Evolutionary conservation across 129 eudicot genomes (phyloP).

Genomic region (Escallonia rubra): DNA sequence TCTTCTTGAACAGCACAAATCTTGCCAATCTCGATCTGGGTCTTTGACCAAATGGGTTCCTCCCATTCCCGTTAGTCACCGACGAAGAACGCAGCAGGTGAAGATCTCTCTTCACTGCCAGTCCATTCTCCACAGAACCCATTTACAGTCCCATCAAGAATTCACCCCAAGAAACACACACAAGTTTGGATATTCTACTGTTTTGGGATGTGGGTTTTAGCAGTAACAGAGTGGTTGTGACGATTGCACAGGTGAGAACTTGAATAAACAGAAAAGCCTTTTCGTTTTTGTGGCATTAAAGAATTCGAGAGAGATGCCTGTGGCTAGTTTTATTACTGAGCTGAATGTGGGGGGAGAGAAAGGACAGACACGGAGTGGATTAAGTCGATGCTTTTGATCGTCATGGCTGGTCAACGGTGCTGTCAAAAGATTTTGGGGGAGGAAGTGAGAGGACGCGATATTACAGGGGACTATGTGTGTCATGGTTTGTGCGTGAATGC

Average conservation of each 20-base stretch:
- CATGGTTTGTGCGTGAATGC: too few species aligned
- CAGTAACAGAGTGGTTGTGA: constrained; percentile 10
- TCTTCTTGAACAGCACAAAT: constrained; percentile 61
- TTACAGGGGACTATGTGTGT: too few species aligned
- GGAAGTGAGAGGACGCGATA: too few species aligned
- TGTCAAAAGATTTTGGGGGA: too few species aligned
- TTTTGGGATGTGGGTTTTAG: constrained; percentile 1
- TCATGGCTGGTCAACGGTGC: not conserved
- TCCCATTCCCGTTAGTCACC: constrained; percentile 43
- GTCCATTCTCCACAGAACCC: constrained; percentile 92
- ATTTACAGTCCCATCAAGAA: constrained; percentile 50
- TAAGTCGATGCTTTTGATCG: not conserved
- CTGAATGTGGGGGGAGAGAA: constrained; percentile 4
- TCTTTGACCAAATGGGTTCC: constrained; percentile 48
- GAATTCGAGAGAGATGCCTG: constrained; percentile 41
- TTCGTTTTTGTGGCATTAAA: constrained; percentile 27
- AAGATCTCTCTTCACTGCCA: constrained; percentile 67
- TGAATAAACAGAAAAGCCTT: not conserved
- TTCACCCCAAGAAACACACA: constrained; percentile 3
- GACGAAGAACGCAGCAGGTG: constrained; percentile 48
- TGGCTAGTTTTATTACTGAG: constrained; percentile 24
- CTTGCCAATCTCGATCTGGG: constrained; percentile 91
- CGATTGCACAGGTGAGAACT: constrained; percentile 15
- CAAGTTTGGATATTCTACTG: not conserved
- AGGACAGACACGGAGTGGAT: not conserved